phyloP scores from a whole-genome alignment of 257 asterid genomes.

The Solanum rostratum region DNA sequence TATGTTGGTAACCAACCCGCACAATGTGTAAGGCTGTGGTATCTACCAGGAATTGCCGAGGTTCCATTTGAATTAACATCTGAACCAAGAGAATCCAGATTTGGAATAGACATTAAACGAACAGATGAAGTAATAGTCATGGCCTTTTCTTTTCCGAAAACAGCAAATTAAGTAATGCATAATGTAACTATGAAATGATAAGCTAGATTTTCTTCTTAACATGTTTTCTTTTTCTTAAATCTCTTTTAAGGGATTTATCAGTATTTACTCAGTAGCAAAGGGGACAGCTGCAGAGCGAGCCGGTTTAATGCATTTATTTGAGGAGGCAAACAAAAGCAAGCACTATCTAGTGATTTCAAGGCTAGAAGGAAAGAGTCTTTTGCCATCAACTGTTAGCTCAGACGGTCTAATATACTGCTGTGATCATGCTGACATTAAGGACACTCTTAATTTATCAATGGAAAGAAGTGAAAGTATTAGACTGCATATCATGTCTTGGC shows the following conservation, averaged over 20 bases:
- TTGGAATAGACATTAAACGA: constrained; percentile 33
- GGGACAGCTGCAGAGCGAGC: constrained; percentile 48
- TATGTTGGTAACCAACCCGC: constrained; percentile 7
- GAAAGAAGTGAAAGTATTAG: constrained; percentile 24
- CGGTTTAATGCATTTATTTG: constrained; percentile 25
- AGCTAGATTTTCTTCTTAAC: background rate
- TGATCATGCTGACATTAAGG: constrained; percentile 31
- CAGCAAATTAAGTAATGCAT: background rate
- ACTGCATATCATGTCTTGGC: constrained; percentile 42
- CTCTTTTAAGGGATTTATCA: constrained; percentile 26
- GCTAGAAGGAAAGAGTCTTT: constrained; percentile 44
- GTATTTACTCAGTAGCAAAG: constrained; percentile 19
- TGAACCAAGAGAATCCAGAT: constrained; percentile 29
- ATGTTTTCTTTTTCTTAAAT: background rate
- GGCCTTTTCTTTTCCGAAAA: background rate
- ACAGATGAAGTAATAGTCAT: constrained; percentile 36
- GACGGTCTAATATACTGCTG: constrained; percentile 39
- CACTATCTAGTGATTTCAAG: constrained; percentile 35
- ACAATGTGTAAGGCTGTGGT: constrained; percentile 40
- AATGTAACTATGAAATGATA: background rate
- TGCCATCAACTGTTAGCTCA: constrained; percentile 36
- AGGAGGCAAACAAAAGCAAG: constrained; percentile 21
- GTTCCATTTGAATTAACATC: constrained; percentile 19
- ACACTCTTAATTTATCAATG: constrained; percentile 19
- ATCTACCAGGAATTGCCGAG: constrained; percentile 37